Evolutionary conservation across 768 basidiomycete genomes (phyloP).

Genomic region (Imleria badia): DNA sequence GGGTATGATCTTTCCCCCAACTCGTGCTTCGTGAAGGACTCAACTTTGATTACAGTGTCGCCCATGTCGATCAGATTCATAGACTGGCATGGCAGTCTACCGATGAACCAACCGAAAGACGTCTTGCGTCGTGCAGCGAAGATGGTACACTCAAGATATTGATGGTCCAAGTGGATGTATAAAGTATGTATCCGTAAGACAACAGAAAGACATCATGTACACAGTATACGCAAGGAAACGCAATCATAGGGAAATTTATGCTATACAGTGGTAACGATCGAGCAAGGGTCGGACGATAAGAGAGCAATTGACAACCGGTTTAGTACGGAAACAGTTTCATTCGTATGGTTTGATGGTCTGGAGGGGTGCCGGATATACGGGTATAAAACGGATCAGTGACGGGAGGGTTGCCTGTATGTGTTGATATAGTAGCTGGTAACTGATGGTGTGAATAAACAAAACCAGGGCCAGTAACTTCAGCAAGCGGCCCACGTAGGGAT

Average conservation of each 20-base stretch:
- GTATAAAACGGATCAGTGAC: constrained; percentile 56
- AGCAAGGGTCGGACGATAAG: constrained; percentile 41
- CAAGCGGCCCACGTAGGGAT: constrained; percentile 67
- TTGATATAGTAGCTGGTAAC: constrained; percentile 52
- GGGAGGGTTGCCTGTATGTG: constrained; percentile 40
- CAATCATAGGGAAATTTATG: constrained; percentile 33
- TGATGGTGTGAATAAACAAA: constrained; percentile 37
- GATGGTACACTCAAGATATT: constrained; percentile 87
- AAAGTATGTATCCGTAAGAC: constrained; percentile 37
- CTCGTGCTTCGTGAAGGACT: neutral
- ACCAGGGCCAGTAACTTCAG: constrained; percentile 32
- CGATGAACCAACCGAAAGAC: constrained; percentile 30
- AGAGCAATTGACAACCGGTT: constrained; percentile 31
- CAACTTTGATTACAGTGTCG: constrained; percentile 44
- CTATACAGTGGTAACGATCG: constrained; percentile 66
- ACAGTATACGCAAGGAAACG: constrained; percentile 26
- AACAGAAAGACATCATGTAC: constrained; percentile 24
- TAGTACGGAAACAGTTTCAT: constrained; percentile 66
- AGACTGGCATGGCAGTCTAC: constrained; percentile 76
- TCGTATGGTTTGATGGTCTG: constrained; percentile 29
- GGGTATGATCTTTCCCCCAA: constrained; percentile 42
- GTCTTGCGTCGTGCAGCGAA: constrained; percentile 87
- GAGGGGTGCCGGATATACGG: constrained; percentile 60
- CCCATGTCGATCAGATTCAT: constrained; percentile 79
- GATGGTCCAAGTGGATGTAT: constrained; percentile 53